Percentiles rank a stretch among this genome's conserved stretches.
phyloP scores from a whole-genome alignment of 495 filamentous ascomycete genomes.

The Glonium stellatum region DNA sequence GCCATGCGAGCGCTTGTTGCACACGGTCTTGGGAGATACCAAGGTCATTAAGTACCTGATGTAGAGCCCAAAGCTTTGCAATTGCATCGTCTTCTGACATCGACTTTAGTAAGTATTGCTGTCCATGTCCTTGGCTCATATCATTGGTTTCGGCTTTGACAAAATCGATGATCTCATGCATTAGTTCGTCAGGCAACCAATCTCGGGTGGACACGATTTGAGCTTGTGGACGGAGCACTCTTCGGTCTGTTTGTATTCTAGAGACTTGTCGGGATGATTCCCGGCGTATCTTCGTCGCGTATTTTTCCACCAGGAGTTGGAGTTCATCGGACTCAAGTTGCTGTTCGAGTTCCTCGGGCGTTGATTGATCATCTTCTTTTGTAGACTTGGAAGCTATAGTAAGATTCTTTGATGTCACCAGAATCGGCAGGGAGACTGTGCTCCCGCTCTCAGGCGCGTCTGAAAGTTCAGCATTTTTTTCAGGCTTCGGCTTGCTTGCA shows the following conservation, averaged over 20 bases:
- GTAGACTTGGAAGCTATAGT: constrained; percentile 28
- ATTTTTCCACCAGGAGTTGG: constrained; percentile 74
- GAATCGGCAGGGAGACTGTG: background rate
- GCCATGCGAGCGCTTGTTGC: constrained; percentile 56
- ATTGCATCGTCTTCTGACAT: constrained; percentile 61
- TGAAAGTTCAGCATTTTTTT: constrained; percentile 19
- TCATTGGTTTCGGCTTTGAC: constrained; percentile 39
- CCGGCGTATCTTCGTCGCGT: constrained; percentile 52
- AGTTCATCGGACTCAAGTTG: constrained; percentile 77
- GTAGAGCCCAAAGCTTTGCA: constrained; percentile 71
- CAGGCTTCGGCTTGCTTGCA: constrained; percentile 57
- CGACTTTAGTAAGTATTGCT: constrained; percentile 31
- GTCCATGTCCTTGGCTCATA: constrained; percentile 32
- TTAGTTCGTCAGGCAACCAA: constrained; percentile 74
- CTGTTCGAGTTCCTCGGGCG: constrained; percentile 75
- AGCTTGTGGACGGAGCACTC: constrained; percentile 67
- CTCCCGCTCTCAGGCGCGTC: constrained; percentile 14
- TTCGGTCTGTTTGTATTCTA: constrained; percentile 70
- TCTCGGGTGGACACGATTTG: constrained; percentile 60
- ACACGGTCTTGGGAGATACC: constrained; percentile 60
- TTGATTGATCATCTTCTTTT: constrained; percentile 45
- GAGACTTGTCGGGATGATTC: constrained; percentile 55
- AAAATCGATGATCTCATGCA: constrained; percentile 63
- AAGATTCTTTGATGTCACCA: constrained; percentile 13
- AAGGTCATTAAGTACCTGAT: constrained; percentile 57